Evolutionary conservation across 2,329 filamentous ascomycete genomes (phyloP).

Genomic region (Sclerotinia borealis): DNA sequence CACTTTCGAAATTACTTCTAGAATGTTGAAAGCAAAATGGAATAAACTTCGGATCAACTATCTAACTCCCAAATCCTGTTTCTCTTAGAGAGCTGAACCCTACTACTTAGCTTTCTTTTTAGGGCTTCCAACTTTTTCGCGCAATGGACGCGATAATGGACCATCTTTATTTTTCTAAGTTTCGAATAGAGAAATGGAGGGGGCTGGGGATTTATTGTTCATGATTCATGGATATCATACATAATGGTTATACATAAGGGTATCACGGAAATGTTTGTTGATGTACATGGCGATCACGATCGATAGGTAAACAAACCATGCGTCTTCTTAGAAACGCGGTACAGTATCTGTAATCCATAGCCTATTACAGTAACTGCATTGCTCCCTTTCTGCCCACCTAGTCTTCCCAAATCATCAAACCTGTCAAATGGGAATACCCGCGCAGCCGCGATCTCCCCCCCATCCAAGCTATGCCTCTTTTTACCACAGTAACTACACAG

Average conservation of each 20-base stretch:
- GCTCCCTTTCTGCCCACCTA: not conserved
- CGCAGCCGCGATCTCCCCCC: not conserved
- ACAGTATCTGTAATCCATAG: not conserved
- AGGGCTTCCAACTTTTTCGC: not conserved
- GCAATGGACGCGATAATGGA: not conserved
- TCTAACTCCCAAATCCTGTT: not conserved
- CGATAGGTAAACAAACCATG: not conserved
- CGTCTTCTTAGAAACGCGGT: not conserved
- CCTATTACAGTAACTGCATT: not conserved
- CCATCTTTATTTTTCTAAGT: not conserved
- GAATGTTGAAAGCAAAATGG: not conserved
- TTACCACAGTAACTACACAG: not conserved
- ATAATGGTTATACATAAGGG: not conserved
- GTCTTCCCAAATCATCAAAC: not conserved
- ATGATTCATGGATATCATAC: slow-evolving; percentile 1
- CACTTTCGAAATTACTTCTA: not conserved
- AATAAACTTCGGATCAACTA: slow-evolving; percentile 1
- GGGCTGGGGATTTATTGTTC: slow-evolving; percentile 4
- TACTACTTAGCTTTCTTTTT: not conserved
- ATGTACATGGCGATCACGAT: not conserved
- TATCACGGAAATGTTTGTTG: not conserved
- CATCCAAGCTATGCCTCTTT: not conserved
- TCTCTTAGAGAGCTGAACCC: not conserved
- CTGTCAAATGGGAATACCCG: slow-evolving; percentile 14
- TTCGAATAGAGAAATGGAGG: slow-evolving; percentile 3